Evolutionary conservation across 441 rosid species (phyloP), one percentile per base, ranked within the genome.

Genomic region (Viola pubescens): DNA sequence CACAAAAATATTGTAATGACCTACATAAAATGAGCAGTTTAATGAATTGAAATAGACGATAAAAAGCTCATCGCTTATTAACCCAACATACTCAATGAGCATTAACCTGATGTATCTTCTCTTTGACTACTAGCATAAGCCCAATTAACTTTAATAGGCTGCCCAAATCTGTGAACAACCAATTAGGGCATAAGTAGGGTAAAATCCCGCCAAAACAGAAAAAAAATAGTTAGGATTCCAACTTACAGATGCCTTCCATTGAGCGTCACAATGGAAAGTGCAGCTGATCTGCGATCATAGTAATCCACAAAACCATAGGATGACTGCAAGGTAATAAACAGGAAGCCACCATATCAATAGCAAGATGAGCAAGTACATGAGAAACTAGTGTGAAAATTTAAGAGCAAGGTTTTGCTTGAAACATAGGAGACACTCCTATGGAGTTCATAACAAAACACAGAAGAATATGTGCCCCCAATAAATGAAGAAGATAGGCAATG

Each of bases 301-400:
- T 89, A 89, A 78, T 89, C 90, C 66, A 89, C 79, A 76, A 89
- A 89, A 49, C 90, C 95, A 79, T 89, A 89, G 41, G 94, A 86
- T 48, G 97, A 87, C 97, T 89, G 80, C 69, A 45, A 64, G 14
- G 56, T 16, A 14, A 56, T 19, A 66, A 59, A 56, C n/a, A 43
- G 0, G 38, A 12, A 7, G 9, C 37, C 37, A 19, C 9, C 40
- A 40, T 7, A 51, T 14, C 53, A 69, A 4, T 44, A 51, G 9
- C 4, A 53, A 6, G 9, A 50, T 19, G 44, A 34, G 12, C 43
- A 51, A 19, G 47, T 46, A 57, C 26, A 57, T 14, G 37, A 55
- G 26, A 45, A 8, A 6, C 34, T 26, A 26, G 34, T 0, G 34
- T 26, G 9, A 9, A 39, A 5, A 66, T 47, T 5, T 43, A 37